Base-by-base conservation (phyloP, 2,329 filamentous ascomycete species). In the Stagonosporopsis rhizophila region DNA sequence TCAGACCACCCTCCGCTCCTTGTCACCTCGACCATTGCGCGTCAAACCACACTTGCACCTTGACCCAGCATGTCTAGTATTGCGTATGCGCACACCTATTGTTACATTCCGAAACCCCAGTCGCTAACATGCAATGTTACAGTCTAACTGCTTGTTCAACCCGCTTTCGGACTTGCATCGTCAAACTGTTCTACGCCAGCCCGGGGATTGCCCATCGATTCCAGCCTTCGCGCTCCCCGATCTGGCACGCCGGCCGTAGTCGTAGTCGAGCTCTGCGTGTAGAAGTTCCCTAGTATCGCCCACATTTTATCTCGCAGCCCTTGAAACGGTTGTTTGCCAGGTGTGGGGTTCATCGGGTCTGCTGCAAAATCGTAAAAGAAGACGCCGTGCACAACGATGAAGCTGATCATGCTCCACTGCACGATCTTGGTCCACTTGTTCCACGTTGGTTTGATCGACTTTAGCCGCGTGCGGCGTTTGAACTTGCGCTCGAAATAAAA, bases 401-500 rank as follows among this genome's bases (percentile, higher is more conserved):
- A 72, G 80, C 83, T 47, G 82, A 79, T 41, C 47, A 69, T 15
- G 50, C 62, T 71, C 70, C 71, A 83, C 75, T 92, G 89, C 45
- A 82, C 82, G 60, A 92, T 78, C 75, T 86, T 86, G 52, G 88
- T 79, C 58, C 78, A 81, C 73, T 88, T 90, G 38, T 84, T 82
- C 87, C 87, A 91, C 44, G 77, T 74, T 8, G 89, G 88, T 20
- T 87, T 79, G 37, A 83, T 81, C 70, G 83, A 84, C 66, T 86
- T 85, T 64, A 90, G 75, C 55, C 82, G 81, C 23, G 89, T 76
- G 50, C 90, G 83, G 48, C 90, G 83, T 77, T 91, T 89, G 77
- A 89, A 93, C 71, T 89, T 88, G 74, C 89, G 87, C 80, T 94
- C 90, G 66, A 92, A 88, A 39, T 87, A 83, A 72, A 93, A 89